Base-by-base conservation (phyloP, 1,284 basidiomycete species). In the Lentinula novae-zelandiae region DNA sequence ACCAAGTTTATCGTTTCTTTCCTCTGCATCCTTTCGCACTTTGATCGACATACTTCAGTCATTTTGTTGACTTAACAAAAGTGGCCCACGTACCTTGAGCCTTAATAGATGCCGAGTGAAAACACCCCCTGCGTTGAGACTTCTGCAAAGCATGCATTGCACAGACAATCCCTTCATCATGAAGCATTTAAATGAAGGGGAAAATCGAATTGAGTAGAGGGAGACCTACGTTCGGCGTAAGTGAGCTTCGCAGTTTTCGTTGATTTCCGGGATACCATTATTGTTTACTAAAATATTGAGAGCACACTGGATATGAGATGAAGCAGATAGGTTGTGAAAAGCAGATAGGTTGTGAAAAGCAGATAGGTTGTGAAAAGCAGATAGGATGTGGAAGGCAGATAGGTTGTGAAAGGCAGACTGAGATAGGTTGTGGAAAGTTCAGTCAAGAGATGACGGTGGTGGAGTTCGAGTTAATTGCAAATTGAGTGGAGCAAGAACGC, bases 21-120 rank as follows among this genome's bases (percentile, higher is more conserved):
- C 71, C 39, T 76, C 67, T 1, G 81, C 82, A 57, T 71, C 78
- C 67, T 77, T 83, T 61, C 75, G 77, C 13, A 83, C 82, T 83
- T 46, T 42, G 36, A 15, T 36, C n/a, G 46, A 54, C n/a, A 13
- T 34, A 48, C 55, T 53, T 38, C 51, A 9, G 53, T 53, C 46
- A 15, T 20, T 52, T 33, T 22, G 34, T 34, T 31, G 27, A 8
- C 1, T 22, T 22, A 27, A 50, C 7, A 48, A 57, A 38, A 31
- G 52, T 60, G 36, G 36, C 9, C 22, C 13, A 13, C 38, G 5
- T 56, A 56, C 54, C 54, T 48, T 46, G 39, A 33, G 39, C 10
- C 36, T 77, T 70, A 6, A 84, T 64, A 7, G 78, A 78, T n/a
- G 80, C 77, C 34, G 78, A 64, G 65, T 82, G 80, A 8, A 83